Conservation (phyloP, 768 basidiomycete species). For the Cyclocybe cylindracea region DNA sequence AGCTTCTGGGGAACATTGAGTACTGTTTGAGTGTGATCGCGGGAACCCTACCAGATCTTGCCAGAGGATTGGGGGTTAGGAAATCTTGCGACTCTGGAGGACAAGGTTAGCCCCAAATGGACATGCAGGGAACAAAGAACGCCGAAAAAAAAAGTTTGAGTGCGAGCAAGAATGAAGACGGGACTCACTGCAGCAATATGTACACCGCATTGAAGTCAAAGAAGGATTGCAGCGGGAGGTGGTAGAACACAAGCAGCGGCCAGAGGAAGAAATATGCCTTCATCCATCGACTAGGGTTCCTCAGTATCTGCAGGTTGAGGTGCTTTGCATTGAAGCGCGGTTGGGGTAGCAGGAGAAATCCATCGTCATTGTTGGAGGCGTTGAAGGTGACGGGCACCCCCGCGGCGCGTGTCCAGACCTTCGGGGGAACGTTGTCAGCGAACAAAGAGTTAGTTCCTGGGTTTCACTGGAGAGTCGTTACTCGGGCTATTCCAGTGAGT, state of each 20-base stretch:
- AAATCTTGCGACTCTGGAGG: slow-evolving; percentile 65
- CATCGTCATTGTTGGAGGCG: slow-evolving; percentile 11
- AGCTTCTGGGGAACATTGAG: slow-evolving; percentile 82
- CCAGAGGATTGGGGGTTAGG: slow-evolving; percentile 73
- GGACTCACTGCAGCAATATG: slow-evolving; percentile 78
- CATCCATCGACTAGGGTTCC: slow-evolving; percentile 55
- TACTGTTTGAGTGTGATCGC: too few relatives aligned
- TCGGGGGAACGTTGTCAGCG: slow-evolving; percentile 25
- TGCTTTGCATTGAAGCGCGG: slow-evolving; percentile 70
- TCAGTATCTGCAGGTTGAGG: slow-evolving; percentile 68
- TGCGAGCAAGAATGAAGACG: slow-evolving; percentile 11
- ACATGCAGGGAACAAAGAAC: slow-evolving; percentile 7
- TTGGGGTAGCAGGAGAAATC: slow-evolving; percentile 36
- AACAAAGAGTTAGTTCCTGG: too few relatives aligned
- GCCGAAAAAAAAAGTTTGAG: slow-evolving; percentile 1
- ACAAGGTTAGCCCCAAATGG: background rate
- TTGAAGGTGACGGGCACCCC: slow-evolving; percentile 13
- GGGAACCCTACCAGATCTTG: slow-evolving; percentile 84
- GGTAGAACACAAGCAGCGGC: slow-evolving; percentile 71
- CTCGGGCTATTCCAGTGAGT: too few relatives aligned
- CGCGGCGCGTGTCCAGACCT: slow-evolving; percentile 20
- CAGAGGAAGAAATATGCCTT: slow-evolving; percentile 68
- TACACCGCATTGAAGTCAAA: slow-evolving; percentile 90
- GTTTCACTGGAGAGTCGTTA: too few relatives aligned
- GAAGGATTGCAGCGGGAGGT: slow-evolving; percentile 77